Base-by-base conservation (phyloP, 495 filamentous ascomycete genomes). In the Parmelia sp. region DNA sequence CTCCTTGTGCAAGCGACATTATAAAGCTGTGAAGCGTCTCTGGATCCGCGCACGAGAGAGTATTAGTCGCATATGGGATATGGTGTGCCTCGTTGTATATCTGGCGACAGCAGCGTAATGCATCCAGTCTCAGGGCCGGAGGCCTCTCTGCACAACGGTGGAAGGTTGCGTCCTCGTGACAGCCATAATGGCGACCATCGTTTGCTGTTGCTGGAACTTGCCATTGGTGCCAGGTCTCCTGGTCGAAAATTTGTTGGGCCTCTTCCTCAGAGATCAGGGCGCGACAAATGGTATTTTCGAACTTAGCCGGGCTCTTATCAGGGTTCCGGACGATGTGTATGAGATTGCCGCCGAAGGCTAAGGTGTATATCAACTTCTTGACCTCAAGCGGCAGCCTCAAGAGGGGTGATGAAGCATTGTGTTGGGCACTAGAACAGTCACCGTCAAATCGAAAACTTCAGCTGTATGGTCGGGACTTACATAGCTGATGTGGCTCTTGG, bases 331-430 rank as follows among this genome's bases (percentile, higher is more conserved):
- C 17, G 36, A 58, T 42, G 35, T 58, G 57, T 17, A 58, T 17
- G 4, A 40, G 36, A 17, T 42, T 14, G 39, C 27, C n/a, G 57
- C 57, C 57, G n/a, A 25, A 40, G 12, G 29, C 21, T 11, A 3
- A 25, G 2, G 19, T 21, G 36, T 58, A 58, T 35, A 58, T 58
- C 11, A 40, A 23, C 4, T 39, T 42, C 23, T 58, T 58, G 36
- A 58, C 9, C 57, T 58, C 57, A 0, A 40, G 36, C 6, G 57
- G 57, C 17, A 42, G 57, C 29, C 29, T 58, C 7, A 58, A 23
- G 8, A 58, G 57, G 19, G 19, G 35, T n/a, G 57, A 40, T 27
- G 57, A 58, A 14, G 57, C 35, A 6, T 58, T 58, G 36, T 58
- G 57, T 7, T n/a, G 36, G n/a, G 57, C 23, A 5, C 45, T 62